Conservation (phyloP, 495 filamentous ascomycete genomes). For the Penicillium verhagenii region DNA sequence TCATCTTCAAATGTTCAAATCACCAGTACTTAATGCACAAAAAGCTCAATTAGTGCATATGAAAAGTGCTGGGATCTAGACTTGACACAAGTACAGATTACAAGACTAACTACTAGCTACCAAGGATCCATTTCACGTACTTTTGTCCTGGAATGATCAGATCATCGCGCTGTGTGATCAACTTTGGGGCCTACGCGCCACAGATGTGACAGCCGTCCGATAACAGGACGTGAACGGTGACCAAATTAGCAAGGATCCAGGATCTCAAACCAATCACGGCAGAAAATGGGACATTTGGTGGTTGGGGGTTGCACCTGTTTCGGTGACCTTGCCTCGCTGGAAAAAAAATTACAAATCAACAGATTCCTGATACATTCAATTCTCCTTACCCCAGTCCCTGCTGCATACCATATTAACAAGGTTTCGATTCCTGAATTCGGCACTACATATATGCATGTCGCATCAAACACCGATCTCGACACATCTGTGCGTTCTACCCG, state of each 20-base stretch:
- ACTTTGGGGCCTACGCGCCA: conserved; percentile 2
- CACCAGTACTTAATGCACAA: no score
- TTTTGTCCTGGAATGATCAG: conserved; percentile 7
- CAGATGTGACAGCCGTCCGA: conserved; percentile 19
- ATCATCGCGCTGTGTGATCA: conserved; percentile 6
- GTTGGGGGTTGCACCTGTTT: conserved; percentile 6
- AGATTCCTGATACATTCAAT: conserved; percentile 1
- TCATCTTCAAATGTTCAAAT: no score
- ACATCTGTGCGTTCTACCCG: neutral
- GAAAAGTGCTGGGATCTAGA: neutral
- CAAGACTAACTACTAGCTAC: neutral
- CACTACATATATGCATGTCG: neutral
- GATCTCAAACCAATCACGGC: conserved; percentile 11
- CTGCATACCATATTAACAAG: neutral
- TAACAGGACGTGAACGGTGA: neutral
- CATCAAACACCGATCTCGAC: neutral
- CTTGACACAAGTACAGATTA: neutral
- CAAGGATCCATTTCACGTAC: conserved; percentile 5
- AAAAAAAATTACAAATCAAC: conserved; percentile 10
- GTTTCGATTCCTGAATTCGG: neutral
- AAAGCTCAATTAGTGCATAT: no score
- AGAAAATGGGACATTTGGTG: neutral
- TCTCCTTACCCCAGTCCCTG: neutral
- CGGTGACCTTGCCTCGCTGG: neutral
- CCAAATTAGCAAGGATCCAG: neutral